Base-by-base conservation (phyloP, 2,329 filamentous ascomycete genomes). In the Microcyclosporella mali region DNA sequence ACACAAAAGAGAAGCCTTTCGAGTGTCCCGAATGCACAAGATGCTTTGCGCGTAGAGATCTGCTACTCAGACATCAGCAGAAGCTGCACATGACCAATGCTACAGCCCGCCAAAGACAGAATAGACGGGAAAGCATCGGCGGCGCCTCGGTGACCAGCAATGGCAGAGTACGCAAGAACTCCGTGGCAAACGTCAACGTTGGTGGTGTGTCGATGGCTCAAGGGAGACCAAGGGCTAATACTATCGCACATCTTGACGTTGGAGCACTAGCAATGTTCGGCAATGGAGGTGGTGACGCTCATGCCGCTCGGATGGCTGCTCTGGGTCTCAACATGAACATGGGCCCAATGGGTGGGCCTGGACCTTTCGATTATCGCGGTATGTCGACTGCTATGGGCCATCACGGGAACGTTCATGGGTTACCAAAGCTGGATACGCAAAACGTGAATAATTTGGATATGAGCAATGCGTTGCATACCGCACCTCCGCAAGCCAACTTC, bases 1-100 rank as follows among this genome's bases (percentile, higher is more conserved):
- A 95, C 64, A 95, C 89, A 33, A 95, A 98, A 66, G 89, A 98
- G 70, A 98, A 98, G 73, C 92, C 92, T 1, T 98, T 98, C 58
- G 88, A 95, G 67, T 98, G 92, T 60, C 87, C 88, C 19, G 88
- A 97, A 66, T 98, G 92, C 67, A 78, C 87, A 29, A 74, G 92
- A 68, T 97, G 92, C 70, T 98, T 98, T 68, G 92, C 92, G 47
- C 81, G 92, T 48, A 81, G 92, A 53, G 92, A 98, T 66, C 70
- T 98, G 55, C 76, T 98, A 42, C 72, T 98, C 53, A 81, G 92
- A 46, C 92, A 98, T 68, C 92, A 98, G 74, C 92, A 98, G 73
- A 98, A 98, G 74, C 78, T 98, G 36, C 92, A 98, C 65, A 88
- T 94, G 75, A 88, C 88, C 18, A 86, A 87, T 10, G 88, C 88